A percentile compares a stretch with the other conserved stretches of the same genome.
Evolutionary conservation across 2,329 filamentous ascomycete species (phyloP).

Genomic region (Amphichorda felina): DNA sequence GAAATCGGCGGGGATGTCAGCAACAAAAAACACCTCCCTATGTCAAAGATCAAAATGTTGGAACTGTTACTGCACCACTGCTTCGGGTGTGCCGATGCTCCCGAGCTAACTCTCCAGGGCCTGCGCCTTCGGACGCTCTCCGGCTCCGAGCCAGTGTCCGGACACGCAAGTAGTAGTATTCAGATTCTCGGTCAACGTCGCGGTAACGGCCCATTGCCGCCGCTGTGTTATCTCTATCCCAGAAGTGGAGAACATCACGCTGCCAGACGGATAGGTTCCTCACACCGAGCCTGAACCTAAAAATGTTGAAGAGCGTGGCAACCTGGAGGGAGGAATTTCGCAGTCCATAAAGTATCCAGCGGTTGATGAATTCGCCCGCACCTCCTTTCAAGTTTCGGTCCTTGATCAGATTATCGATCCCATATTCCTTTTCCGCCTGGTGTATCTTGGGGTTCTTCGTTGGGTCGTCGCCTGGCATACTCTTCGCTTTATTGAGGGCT

Average conservation of each 20-base stretch:
- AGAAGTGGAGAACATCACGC: constrained; percentile 23
- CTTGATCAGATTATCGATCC: constrained; percentile 26
- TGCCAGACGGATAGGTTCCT: constrained; percentile 21
- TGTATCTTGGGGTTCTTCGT: constrained; percentile 20
- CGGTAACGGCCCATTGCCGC: background rate
- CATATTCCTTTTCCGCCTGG: constrained; percentile 33
- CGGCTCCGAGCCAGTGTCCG: background rate
- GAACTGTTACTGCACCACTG: no score
- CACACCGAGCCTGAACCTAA: constrained; percentile 18
- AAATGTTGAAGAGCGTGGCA: constrained; percentile 25
- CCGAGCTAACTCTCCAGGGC: background rate
- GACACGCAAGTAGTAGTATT: background rate
- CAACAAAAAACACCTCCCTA: no score
- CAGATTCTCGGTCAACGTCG: background rate
- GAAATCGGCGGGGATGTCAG: no score
- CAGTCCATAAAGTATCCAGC: constrained; percentile 41
- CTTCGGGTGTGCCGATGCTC: no score
- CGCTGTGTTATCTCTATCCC: constrained; percentile 18
- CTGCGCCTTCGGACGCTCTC: background rate
- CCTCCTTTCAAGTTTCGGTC: constrained; percentile 10
- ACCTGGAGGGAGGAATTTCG: constrained; percentile 32
- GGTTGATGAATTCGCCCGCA: constrained; percentile 33
- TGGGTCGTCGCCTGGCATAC: constrained; percentile 22
- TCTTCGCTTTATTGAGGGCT: constrained; percentile 25
- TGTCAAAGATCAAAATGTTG: background rate